Percentiles rank a stretch among this genome's conserved stretches.
Conservation (phyloP, 129 eudicot genomes). For the Flaveria linearis region DNA sequence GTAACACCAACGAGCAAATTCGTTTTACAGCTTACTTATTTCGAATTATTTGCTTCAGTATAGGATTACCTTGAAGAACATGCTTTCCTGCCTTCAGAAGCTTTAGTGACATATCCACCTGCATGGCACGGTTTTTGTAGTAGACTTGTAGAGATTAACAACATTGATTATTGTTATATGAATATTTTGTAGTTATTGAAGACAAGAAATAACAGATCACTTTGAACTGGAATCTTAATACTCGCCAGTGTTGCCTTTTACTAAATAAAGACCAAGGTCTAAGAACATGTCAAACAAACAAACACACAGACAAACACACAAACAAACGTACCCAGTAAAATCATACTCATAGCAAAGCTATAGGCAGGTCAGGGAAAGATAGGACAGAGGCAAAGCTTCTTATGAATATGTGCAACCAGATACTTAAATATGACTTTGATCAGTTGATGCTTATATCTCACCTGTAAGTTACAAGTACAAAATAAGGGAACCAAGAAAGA, state of each 20-base stretch:
- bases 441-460: not conserved
- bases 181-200: too few species aligned
- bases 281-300: not conserved
- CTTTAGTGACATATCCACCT: slow-evolving; percentile 83
- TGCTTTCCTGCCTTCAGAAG: slow-evolving; percentile 91
- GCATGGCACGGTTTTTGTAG: slow-evolving; percentile 30
- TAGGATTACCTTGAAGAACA: slow-evolving; percentile 55
- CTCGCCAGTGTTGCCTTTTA: not conserved
- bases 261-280: not conserved
- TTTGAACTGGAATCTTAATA: not conserved
- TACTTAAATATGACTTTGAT: not conserved
- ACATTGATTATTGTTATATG: too few species aligned
- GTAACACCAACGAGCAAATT: not conserved
- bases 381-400: too few species aligned
- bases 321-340: too few species aligned
- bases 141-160: not conserved
- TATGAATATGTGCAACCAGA: not conserved
- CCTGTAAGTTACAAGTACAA: not conserved
- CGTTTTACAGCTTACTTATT: not conserved
- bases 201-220: not conserved
- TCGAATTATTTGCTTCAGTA: not conserved
- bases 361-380: too few species aligned
- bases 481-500: not conserved
- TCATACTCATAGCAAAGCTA: too few species aligned
- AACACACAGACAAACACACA: not conserved